Base-by-base conservation (phyloP, 2,329 filamentous ascomycete genomes). In the Hypoxylon sp. region DNA sequence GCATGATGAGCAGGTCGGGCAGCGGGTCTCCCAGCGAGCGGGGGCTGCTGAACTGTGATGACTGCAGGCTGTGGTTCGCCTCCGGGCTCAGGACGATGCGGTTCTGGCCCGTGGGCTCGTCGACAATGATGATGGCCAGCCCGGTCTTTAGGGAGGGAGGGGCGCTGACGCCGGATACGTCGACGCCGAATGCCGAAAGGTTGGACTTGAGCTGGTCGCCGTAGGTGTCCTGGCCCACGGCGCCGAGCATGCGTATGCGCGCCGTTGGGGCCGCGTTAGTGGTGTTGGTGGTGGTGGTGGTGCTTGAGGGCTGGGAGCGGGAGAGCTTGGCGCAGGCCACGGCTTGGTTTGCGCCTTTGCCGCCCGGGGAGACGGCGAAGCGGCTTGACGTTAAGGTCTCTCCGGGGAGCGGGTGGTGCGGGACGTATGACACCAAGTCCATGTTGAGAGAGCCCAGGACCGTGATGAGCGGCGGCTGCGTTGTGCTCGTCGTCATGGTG, bases 301-400 rank as follows among this genome's bases (percentile, higher is more conserved):
- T 76, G 48, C 74, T 63, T 55, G 77, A 70, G 36, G 79, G 70
- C 32, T 81, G 82, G 26, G 83, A 75, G 49, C 91, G 86, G 0
- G 92, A 96, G 52, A 96, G 87, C 68, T 95, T 92, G 52, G 90
- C 92, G 80, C 91, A 93, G 22, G 93, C 93, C 59, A 97, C 92
- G 64, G 93, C 94, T 82, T 98, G 95, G 82, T 98, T 98, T 65
- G 94, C 93, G 69, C 95, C 95, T 81, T 99, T 99, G 61, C 96
- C 95, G 73, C 95, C 96, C 28, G 91, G 90, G 44, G 91, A 93
- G 33, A 90, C 93, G 75, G 85, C 85, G 80, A 97, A 97, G 18
- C 88, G 89, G 69, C 83, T 89, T 49, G 93, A 87, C 2, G 92
- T 94, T 53, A 98, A 85, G 2, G 95, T 98, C 80, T 99, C 95